Evolutionary conservation across 176 grass and related monocot genomes (phyloP), one percentile per base, ranked within the genome.

Genomic region (Lolium rigidum): DNA sequence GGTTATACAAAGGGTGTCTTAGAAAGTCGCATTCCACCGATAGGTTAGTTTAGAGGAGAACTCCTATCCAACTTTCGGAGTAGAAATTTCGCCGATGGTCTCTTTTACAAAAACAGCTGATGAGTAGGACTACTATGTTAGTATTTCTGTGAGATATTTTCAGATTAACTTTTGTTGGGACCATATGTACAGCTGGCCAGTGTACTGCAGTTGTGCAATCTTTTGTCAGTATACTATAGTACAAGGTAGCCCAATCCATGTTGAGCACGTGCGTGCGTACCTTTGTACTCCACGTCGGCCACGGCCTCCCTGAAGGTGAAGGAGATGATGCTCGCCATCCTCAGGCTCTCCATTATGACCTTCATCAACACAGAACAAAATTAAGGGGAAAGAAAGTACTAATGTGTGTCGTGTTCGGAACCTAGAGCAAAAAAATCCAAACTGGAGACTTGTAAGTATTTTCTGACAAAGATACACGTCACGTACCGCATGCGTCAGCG

Each of bases 211-310:
- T 52, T 17, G 16, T 7, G 60, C 22, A 18, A 82, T 17, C 79
- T 61, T 73, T 68, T 31, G 10, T 80, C 26, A 37, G 51, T 55
- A 55, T n/a, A n/a, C n/a, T n/a, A n/a, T n/a, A n/a, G n/a, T n/a
- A n/a, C n/a, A n/a, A n/a, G n/a, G n/a, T n/a, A n/a, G n/a, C n/a
- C n/a, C n/a, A n/a, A n/a, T 70, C 39, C 62, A 77, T 77, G 77
- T 46, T 8, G 20, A 21, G 6, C 10, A 52, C 35, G 26, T 83
- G 74, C 31, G 31, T 35, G 31, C 24, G n/a, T 88, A 99, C 97
- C 97, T 99, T 94, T 94, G 82, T 99, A 99, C 71, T 96, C 97
- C 79, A 99, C 97, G 89, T 99, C 94, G 79, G 86, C 94, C 62
- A 96, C 90, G 60, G 97, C 94, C 69, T 99, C 97, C 79, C 97